Evolutionary conservation across 208 protist genomes (phyloP).

Genomic region (Wallacemonas collosoma): DNA sequence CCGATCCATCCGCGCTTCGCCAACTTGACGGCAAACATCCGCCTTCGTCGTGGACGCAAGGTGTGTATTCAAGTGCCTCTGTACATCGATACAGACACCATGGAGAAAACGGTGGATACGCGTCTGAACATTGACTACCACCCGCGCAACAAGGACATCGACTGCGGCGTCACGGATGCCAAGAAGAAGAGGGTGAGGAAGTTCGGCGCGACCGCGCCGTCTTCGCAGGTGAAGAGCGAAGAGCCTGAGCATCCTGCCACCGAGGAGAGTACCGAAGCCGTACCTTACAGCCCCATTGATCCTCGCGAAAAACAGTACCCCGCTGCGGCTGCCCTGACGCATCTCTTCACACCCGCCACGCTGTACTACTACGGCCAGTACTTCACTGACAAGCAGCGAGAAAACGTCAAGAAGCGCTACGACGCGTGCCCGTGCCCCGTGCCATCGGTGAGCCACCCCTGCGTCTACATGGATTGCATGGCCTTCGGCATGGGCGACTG

Average conservation of each 20-base stretch:
- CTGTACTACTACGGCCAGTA: conserved; percentile 94
- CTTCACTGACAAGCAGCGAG: conserved; percentile 63
- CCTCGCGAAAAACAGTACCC: conserved; percentile 41
- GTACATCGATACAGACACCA: conserved; percentile 94
- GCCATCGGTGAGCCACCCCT: conserved; percentile 85
- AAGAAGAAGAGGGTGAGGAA: conserved; percentile 55
- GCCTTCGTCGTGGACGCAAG: conserved; percentile 92
- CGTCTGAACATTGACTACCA: conserved; percentile 80
- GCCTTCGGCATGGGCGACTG: conserved; percentile 99
- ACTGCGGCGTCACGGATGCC: conserved; percentile 37
- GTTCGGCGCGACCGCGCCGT: conserved; percentile 24
- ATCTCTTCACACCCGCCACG: conserved; percentile 84
- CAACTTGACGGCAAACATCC: conserved; percentile 97
- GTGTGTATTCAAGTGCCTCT: conserved; percentile 97
- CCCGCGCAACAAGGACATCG: conserved; percentile 81
- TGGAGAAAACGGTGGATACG: conserved; percentile 72
- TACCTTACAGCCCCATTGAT: conserved; percentile 35
- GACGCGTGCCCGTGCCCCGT: conserved; percentile 82
- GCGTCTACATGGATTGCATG: conserved; percentile 99
- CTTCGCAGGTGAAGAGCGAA: conserved; percentile 7
- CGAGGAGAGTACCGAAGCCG: background rate
- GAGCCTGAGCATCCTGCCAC: background rate
- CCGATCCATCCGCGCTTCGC: conserved; percentile 95
- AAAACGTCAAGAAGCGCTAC: conserved; percentile 80
- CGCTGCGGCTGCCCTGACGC: conserved; percentile 55